Base-by-base conservation (phyloP, 345 rosid species). In the thale cress (Arabidopsis thaliana) region DNA sequence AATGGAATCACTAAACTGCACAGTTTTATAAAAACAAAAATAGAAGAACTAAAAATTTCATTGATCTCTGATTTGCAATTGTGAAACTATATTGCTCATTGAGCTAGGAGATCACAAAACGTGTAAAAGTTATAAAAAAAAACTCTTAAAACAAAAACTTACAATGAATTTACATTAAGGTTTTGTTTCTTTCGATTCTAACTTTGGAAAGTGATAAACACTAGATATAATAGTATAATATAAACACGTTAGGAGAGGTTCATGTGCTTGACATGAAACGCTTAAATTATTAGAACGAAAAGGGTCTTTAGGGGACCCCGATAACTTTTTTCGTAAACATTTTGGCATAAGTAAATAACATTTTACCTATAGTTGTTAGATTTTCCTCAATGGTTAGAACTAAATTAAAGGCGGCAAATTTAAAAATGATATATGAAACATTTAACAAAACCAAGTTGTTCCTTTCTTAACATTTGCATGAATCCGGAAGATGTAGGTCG, bases 211-310 rank as follows among this genome's bases (percentile, higher is more conserved):
- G 38, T 10, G 40, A 44, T 37, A 64, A 65, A 44, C 49, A 44
- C 11, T 45, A 6, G 36, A 55, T 24, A 16, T 46, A 28, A 28
- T 28, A 28, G 2, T 2, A 16, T 46, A 46, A 7, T 6, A 41
- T 16, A 76, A 33, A 59, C 60, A 77, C 67, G 70, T 77, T 71
- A 58, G 64, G 73, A 72, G 73, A 72, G 73, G 73, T 50, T 59
- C 41, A 49, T 65, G 68, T 71, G 73, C 77, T 65, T 72, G 73
- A 66, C 81, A 78, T 73, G 77, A 57, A 59, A 65, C 72, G 49
- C 41, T 66, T 50, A 65, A 71, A 71, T 24, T 78, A 78, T 59
- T 45, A 49, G 63, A 78, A 33, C 51, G 72, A 5, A 72, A 71
- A 60, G 45, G n/a, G 69, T 6, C 52, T 67, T 71, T 52, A 58